Base-by-base conservation (phyloP, 2,329 filamentous ascomycete genomes). In the Trichoderma hamatum region DNA sequence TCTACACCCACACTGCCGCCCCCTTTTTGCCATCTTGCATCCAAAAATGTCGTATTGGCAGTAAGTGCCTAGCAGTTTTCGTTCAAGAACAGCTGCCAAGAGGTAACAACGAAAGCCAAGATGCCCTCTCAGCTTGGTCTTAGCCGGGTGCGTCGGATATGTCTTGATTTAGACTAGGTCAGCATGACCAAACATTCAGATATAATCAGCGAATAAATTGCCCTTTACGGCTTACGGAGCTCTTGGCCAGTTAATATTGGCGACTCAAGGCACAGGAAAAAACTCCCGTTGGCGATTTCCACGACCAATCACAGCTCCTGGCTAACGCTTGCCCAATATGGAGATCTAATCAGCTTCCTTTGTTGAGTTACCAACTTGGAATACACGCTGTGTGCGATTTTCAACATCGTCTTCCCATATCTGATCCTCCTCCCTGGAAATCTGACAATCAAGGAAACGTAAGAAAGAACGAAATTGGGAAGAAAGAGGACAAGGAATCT, bases 91-190 rank as follows among this genome's bases (percentile, higher is more conserved):
- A 51, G 54, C 63, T 2, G 39, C 63, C 63, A 67, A 59, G 54
- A 67, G 21, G 63, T 67, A 36, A 24, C 63, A 49, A 46, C 54
- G 39, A 49, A 21, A 28, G 21, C n/a, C 39, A 67, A 51, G n/a
- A 28, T 67, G 63, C 14, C 10, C 36, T 56, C 34, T 59, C 63
- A 59, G 63, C 54, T 67, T 51, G 14, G 54, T 59, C 39, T 67
- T 34, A 28, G 63, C 63, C 54, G 52, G 63, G 52, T 51, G 63
- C 39, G 39, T 67, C 63, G 36, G 54, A 67, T 51, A 59, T 36
- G 46, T 59, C 54, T 67, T 30, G 34, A 49, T 59, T 19, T 24
- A 28, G 63, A n/a, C 54, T 59, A 59, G 52, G 21, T 51, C 54
- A 24, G 39, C 39, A 49, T 49, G 21, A 19, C 28, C 34, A 6